phyloP scores from a whole-genome alignment of 805 yeast species.

The Hanseniaspora occidentalis region DNA sequence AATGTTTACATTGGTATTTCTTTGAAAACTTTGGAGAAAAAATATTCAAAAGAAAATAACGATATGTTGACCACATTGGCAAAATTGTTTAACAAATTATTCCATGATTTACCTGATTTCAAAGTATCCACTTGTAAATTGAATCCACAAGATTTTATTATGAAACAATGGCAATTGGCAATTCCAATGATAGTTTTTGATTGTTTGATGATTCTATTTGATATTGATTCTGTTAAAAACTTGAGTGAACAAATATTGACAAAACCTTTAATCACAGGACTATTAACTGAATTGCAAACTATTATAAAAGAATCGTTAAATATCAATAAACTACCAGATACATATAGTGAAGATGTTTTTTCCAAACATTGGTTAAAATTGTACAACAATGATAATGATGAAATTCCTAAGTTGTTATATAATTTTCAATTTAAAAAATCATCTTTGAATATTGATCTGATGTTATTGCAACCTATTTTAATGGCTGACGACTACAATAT shows the following conservation, averaged over 20 bases:
- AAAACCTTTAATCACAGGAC: constrained; percentile 73
- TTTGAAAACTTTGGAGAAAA: constrained; percentile 6
- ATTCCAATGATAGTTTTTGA: constrained; percentile 44
- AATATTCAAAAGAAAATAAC: constrained; percentile 13
- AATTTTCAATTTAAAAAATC: constrained; percentile 45
- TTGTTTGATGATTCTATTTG: constrained; percentile 64
- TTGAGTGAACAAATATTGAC: constrained; percentile 61
- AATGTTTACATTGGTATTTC: constrained; percentile 7
- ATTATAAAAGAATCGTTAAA: constrained; percentile 68
- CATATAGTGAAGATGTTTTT: constrained; percentile 54
- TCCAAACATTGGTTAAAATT: constrained; percentile 39
- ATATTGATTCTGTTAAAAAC: constrained; percentile 47
- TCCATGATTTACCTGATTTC: constrained; percentile 11
- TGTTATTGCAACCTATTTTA: constrained; percentile 74
- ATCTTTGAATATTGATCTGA: constrained; percentile 52
- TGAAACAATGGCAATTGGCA: not conserved
- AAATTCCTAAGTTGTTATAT: constrained; percentile 53
- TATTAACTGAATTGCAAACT: constrained; percentile 61
- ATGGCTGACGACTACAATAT: constrained; percentile 82
- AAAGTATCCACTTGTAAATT: not conserved
- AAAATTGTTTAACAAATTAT: constrained; percentile 20
- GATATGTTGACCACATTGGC: constrained; percentile 20
- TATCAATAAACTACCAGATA: constrained; percentile 44
- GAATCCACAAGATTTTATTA: not conserved
- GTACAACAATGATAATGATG: constrained; percentile 28